Evolutionary conservation across 1,284 basidiomycete genomes (phyloP), one percentile per base, ranked within the genome.

Genomic region (Moesziomyces sp.): DNA sequence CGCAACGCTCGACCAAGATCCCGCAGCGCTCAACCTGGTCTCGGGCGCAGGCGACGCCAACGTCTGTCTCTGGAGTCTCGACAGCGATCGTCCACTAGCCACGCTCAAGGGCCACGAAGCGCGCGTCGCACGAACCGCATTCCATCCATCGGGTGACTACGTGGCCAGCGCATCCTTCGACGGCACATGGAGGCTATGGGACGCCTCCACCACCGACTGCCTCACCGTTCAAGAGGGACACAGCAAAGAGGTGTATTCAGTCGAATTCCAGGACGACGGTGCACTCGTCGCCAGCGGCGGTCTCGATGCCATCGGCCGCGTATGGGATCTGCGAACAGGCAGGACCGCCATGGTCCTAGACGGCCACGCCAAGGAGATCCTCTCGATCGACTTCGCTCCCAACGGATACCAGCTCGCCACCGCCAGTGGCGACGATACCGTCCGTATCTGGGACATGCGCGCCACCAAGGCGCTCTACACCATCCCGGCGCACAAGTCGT

Each of bases 151-250:
- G 0, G 97, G 97, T 0, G 86, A 90, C 48, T 97, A 96, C 82
- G 89, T 97, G 14, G 96, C 92, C 1, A 95, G 93, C 66, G 95
- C 96, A 0, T 93, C 93, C 62, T 99, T 96, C 78, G 97, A 99
- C 84, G 97, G 93, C 5, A 94, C 96, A n/a, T 99, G 97, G 96
- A 87, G 97, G 43, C 85, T 99, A 49, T 99, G 97, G 97, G 95
- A 99, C 84, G 91, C 94, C 2, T 87, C 88, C 47, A 92, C 90
- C 1, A 86, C 90, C 2, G 89, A 90, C 80, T 94, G 97, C 80
- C 85, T 99, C 3, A 86, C 97, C 21, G 85, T 94, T 3, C 97
- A 99, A 85, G 96, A 99, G 84, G 97, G 97, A 0, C 97, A 99
- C 83, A 95, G 94, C 18, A 95, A 95, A 83, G 95, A 97, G 83